Conservation (phyloP, 306 rosid genomes). For the Vicia faba region DNA sequence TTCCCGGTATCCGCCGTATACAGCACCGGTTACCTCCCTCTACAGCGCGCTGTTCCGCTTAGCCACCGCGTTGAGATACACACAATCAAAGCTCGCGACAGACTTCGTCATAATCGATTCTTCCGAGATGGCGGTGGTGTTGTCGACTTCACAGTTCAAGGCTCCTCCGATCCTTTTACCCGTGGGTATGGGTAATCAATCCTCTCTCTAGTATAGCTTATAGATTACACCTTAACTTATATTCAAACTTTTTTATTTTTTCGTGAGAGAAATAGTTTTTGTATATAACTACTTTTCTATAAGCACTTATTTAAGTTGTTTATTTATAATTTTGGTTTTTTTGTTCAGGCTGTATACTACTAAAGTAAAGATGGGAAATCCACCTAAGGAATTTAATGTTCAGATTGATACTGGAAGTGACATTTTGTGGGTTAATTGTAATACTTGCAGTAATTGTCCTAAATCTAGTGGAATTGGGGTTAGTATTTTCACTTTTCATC, state of each 20-base stretch:
- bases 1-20: background rate
- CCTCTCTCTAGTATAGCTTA: background rate
- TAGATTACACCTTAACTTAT: background rate
- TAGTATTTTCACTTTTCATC: constrained; percentile 30
- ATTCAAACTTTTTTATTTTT: background rate
- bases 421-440: constrained; percentile 90
- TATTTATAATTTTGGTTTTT: constrained; percentile 33
- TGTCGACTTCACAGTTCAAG: background rate
- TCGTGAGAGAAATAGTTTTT: background rate
- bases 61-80: background rate
- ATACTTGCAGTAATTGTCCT: constrained; percentile 84
- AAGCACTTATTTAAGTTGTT: background rate
- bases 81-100: background rate
- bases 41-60: background rate
- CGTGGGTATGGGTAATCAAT: background rate
- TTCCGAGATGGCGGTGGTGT: background rate
- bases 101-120: background rate
- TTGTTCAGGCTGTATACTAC: constrained; percentile 80
- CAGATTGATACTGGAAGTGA: constrained; percentile 97
- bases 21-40: background rate
- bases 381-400: constrained; percentile 84
- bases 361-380: constrained; percentile 87
- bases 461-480: constrained; percentile 87
- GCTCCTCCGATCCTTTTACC: background rate
- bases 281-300: background rate